A percentile compares a stretch with the other conserved stretches of the same genome.
phyloP scores from a whole-genome alignment of 768 basidiomycete genomes.

The Cystoderma amianthinum region DNA sequence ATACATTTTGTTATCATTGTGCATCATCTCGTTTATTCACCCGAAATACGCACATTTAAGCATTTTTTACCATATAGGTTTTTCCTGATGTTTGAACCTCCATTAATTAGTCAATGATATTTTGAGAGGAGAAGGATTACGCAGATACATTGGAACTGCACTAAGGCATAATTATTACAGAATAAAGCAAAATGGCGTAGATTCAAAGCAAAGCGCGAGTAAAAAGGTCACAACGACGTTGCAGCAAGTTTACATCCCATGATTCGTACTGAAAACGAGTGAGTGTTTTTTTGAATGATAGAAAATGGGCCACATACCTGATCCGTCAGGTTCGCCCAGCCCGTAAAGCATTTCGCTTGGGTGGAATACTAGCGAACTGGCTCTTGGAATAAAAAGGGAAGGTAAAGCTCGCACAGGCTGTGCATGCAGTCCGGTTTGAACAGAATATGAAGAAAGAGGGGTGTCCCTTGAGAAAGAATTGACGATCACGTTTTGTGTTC shows the following conservation, averaged over 20 bases:
- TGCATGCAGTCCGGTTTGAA: constrained; percentile 48
- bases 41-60: too few species aligned
- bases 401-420: constrained; percentile 50
- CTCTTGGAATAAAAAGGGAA: constrained; percentile 54
- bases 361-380: constrained; percentile 70
- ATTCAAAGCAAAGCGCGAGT: background rate
- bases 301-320: constrained; percentile 40
- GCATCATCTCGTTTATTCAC: too few species aligned
- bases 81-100: too few species aligned
- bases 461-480: constrained; percentile 42
- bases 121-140: too few species aligned
- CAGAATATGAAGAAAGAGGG: constrained; percentile 34
- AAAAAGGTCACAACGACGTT: too few species aligned
- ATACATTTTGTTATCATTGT: too few species aligned
- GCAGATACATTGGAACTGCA: too few species aligned
- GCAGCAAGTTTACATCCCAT: constrained; percentile 51
- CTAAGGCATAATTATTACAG: too few species aligned
- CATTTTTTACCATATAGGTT: too few species aligned
- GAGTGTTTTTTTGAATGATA: background rate
- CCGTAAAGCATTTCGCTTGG: constrained; percentile 83
- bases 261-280: constrained; percentile 32
- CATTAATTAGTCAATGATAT: too few species aligned
- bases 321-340: constrained; percentile 67
- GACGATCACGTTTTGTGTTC: constrained; percentile 56
- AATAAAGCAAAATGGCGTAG: background rate